Percentiles rank a stretch among this genome's conserved stretches.
Conservation (phyloP, 2,329 filamentous ascomycete genomes). For the Harringtonia lauricola region DNA sequence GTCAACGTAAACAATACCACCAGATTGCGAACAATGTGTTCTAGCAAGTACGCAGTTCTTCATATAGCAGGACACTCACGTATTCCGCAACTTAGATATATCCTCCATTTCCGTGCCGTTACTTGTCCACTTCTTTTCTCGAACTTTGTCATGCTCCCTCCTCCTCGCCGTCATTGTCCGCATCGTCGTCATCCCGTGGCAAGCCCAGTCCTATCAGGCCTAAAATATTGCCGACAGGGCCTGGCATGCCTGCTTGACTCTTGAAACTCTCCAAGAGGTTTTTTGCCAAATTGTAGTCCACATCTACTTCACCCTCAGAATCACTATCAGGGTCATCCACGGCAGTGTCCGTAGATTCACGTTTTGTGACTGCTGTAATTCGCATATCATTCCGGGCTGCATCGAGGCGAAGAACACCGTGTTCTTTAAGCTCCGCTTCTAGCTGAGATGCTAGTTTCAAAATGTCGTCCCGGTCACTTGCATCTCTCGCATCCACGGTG, state of each 20-base stretch:
- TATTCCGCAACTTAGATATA: too few species aligned
- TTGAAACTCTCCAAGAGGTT: constrained; percentile 92
- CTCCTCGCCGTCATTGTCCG: constrained; percentile 28
- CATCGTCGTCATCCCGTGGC: constrained; percentile 55
- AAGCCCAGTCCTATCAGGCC: constrained; percentile 75
- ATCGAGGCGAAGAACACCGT: constrained; percentile 53
- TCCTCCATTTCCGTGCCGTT: too few species aligned
- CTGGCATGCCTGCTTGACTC: constrained; percentile 73
- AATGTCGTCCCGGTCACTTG: constrained; percentile 32
- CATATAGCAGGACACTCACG: too few species aligned
- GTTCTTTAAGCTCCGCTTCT: constrained; percentile 59
- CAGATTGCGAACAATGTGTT: too few species aligned
- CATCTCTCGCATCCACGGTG: neutral
- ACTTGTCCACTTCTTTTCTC: too few species aligned
- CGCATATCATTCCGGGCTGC: constrained; percentile 18
- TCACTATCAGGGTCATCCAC: constrained; percentile 29
- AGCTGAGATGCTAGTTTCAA: constrained; percentile 55
- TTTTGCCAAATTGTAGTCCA: constrained; percentile 79
- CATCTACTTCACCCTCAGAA: constrained; percentile 53
- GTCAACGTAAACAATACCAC: too few species aligned
- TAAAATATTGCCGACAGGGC: constrained; percentile 79
- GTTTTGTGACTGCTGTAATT: constrained; percentile 13
- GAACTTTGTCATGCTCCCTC: too few species aligned
- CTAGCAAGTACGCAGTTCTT: too few species aligned
- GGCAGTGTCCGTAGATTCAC: too few species aligned